Evolutionary conservation across 345 rosid genomes (phyloP), one percentile per base, ranked within the genome.

Genomic region (Bruguiera gymnorhiza): DNA sequence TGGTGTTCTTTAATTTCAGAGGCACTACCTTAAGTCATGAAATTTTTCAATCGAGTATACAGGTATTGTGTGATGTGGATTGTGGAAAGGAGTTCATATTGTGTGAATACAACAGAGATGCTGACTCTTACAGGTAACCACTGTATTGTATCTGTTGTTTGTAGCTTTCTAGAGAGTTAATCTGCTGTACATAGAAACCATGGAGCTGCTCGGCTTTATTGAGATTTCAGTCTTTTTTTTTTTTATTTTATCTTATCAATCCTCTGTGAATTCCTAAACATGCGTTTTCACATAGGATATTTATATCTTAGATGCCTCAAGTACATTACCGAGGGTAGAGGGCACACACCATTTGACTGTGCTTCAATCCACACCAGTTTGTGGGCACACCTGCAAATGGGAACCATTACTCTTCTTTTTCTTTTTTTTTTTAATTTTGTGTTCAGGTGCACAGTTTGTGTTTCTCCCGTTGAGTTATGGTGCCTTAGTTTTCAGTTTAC

Each of bases 101-200:
- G 85, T 91, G 98, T 13, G 98, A 94, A 81, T 94, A 94, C 82
- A 94, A 91, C 71, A 86, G 98, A 82, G 98, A 94, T 81, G 98
- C 98, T 0, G 98, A 94, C 76, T 94, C 97, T 34, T 88, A 94
- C 72, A 88, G 97, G 98, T 88, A 77, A 60, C 43, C 6, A 11
- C 65, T 52, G 70, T 6, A 43, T 19, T 31, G 56, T 24, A 23
- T 61, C 31, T 50, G 51, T 27, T 57, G 8, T 31, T 32, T 16
- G n/a, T 63, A 18, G n/a, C 1, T 2, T 26, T 1, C 1, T 60
- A 60, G 39, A 60, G 27, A 43, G 50, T 43, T 13, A 43, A 13
- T 43, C 5, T 43, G 50, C 50, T 43, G 50, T 3, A 0, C 50
- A 13, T 2, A 43, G 50, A 43, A 13, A 26, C 15, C 11, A 6